Conservation (phyloP, 2,329 filamentous ascomycete species). For the Diplodia sapinea region DNA sequence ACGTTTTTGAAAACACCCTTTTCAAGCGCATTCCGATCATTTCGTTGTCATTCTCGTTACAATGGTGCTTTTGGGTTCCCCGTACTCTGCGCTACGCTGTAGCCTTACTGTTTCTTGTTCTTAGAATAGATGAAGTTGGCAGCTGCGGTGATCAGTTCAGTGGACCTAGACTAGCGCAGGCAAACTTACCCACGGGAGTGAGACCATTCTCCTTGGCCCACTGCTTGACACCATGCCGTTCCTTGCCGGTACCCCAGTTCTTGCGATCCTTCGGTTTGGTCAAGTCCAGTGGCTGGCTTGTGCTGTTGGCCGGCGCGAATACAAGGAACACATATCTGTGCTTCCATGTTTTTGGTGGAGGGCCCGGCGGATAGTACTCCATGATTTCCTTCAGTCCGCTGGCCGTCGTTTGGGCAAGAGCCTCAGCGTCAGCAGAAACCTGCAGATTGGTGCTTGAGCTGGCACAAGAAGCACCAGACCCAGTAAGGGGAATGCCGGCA, state of each 20-base stretch:
- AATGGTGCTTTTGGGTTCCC: no score
- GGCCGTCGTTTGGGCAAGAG: not conserved
- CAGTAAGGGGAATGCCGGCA: conserved; percentile 43
- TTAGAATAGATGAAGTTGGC: conserved; percentile 56
- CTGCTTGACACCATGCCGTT: conserved; percentile 57
- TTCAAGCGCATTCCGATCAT: no score
- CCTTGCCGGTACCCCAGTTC: conserved; percentile 61
- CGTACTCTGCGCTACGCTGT: not conserved
- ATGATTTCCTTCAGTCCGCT: conserved; percentile 48
- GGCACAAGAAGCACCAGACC: conserved; percentile 3
- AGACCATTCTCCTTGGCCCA: conserved; percentile 59
- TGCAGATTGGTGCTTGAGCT: not conserved
- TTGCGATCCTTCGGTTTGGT: conserved; percentile 56
- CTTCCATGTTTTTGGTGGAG: conserved; percentile 61
- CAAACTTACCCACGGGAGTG: conserved; percentile 50
- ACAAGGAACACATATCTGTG: conserved; percentile 65
- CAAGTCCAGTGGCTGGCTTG: conserved; percentile 50
- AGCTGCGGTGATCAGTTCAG: conserved; percentile 35
- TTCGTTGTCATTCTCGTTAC: not conserved
- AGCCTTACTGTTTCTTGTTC: conserved; percentile 54
- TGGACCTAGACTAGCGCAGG: not conserved
- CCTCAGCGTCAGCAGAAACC: not conserved
- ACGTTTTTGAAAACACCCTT: no score
- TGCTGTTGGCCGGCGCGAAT: conserved; percentile 54
- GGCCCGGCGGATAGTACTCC: conserved; percentile 60